Evolutionary conservation across 805 yeast species (phyloP).

Genomic region (Ogataea ramenticola): DNA sequence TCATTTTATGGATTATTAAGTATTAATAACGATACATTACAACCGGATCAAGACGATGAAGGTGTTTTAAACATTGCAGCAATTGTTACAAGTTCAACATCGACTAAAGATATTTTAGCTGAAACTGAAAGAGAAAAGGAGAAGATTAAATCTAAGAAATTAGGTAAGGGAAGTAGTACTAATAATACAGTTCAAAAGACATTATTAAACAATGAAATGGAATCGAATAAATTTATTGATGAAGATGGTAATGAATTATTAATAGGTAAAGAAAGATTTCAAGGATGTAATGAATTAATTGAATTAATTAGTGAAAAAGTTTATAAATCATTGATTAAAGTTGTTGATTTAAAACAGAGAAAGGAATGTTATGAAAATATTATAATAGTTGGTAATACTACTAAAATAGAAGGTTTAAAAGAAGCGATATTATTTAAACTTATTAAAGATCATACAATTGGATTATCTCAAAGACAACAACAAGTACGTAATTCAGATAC

Average conservation of each 20-base stretch:
- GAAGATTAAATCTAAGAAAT: conserved; percentile 6
- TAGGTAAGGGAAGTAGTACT: conserved; percentile 5
- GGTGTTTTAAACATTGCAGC: conserved; percentile 86
- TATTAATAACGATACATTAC: conserved; percentile 20
- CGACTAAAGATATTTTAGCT: conserved; percentile 41
- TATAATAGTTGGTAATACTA: conserved; percentile 72
- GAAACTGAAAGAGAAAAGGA: conserved; percentile 18
- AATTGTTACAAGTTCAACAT: conserved; percentile 68
- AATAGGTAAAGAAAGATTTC: conserved; percentile 88
- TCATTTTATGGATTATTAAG: conserved; percentile 58
- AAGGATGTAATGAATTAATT: conserved; percentile 63
- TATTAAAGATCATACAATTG: conserved; percentile 14
- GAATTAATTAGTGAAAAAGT: conserved; percentile 46
- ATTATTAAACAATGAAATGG: conserved; percentile 55
- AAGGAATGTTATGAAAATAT: conserved; percentile 84
- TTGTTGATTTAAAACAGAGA: conserved; percentile 58
- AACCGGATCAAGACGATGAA: conserved; percentile 40
- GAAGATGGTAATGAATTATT: conserved; percentile 43
- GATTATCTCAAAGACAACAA: conserved; percentile 4
- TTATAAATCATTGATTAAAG: conserved; percentile 41
- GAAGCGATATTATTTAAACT: conserved; percentile 60
- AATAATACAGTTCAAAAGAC: conserved; percentile 1
- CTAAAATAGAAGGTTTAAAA: conserved; percentile 66
- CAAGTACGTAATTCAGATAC: background rate
- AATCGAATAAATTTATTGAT: conserved; percentile 65